Percentiles rank a stretch among this genome's conserved stretches.
Evolutionary conservation across 129 eudicot genomes (phyloP).

Genomic region (Apium graveolens): DNA sequence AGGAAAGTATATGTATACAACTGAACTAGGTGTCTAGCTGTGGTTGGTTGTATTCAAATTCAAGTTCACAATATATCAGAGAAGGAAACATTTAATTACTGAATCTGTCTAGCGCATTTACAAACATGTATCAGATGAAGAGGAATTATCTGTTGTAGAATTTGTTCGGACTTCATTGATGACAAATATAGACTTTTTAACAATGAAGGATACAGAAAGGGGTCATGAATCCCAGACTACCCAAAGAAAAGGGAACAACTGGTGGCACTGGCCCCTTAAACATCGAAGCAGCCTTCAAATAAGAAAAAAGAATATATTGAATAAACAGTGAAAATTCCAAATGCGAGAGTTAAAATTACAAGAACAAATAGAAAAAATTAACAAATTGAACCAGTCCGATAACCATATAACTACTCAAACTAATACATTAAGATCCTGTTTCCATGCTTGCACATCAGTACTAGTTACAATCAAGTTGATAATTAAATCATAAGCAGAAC

Average conservation of each 20-base stretch:
- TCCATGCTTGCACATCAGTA: neutral
- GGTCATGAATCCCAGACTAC: slow-evolving; percentile 97
- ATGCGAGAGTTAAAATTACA: neutral
- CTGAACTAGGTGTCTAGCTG: neutral
- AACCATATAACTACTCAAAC: neutral
- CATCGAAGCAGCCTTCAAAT: slow-evolving; percentile 91
- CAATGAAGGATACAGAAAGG: slow-evolving; percentile 77
- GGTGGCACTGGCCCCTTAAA: slow-evolving; percentile 99
- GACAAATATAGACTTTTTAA: neutral
- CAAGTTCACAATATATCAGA: neutral
- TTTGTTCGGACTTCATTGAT: neutral
- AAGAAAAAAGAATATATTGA: neutral
- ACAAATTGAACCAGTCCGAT: neutral
- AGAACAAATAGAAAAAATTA: neutral
- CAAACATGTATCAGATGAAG: neutral
- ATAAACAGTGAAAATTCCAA: neutral
- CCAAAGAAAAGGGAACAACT: slow-evolving; percentile 86
- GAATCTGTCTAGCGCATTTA: neutral
- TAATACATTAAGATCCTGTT: neutral
- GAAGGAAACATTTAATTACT: neutral
- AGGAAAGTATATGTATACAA: slow-evolving; percentile 3
- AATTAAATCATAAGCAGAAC: too few species aligned
- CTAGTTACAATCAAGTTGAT: neutral
- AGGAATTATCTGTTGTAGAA: neutral
- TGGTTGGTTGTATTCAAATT: neutral